Evolutionary conservation across 345 rosid species (phyloP), one percentile per base, ranked within the genome.

Genomic region (Psidium guajava): DNA sequence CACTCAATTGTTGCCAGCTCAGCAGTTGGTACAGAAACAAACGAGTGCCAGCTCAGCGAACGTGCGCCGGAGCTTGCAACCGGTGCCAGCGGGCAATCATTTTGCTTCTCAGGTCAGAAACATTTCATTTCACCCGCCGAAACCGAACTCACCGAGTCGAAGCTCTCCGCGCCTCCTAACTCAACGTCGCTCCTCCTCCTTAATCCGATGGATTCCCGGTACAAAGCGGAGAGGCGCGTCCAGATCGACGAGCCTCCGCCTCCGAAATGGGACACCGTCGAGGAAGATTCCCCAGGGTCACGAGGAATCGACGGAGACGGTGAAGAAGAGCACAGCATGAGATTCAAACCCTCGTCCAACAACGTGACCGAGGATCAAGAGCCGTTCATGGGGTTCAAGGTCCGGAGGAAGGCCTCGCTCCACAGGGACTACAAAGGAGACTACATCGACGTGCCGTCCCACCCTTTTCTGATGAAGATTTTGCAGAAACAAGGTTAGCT

Each of bases 361-460:
- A 93, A 92, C 56, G 91, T 88, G 36, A 91, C 93, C 83, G 95
- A 94, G 21, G 93, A 91, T 87, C 98, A 92, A 82, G 98, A 93
- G 91, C 98, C 98, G 25, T 96, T 97, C 90, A 93, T 92, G 90
- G 98, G 99, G 83, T 87, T 88, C 85, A 94, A 96, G 90, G 95
- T 94, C 55, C 90, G 98, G 83, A 85, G 99, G 86, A 94, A 92
- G 88, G 98, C 98, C 4, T 97, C 98, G 85, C 94, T 93, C 64
- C 94, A 90, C 81, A 90, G 98, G 74, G 98, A 96, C 61, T 91
- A 86, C 85, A 91, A 89, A 84, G 99, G 99, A 75, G 99, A 97
- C 69, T 94, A 97, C 86, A 90, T 97, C n/a, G 96, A 92, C 89
- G 95, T 97, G 21, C 91, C 92, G 50, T 88, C 98, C 57, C 90